Conservation (phyloP, 2,329 filamentous ascomycete species). For the Fusarium stilboides region DNA sequence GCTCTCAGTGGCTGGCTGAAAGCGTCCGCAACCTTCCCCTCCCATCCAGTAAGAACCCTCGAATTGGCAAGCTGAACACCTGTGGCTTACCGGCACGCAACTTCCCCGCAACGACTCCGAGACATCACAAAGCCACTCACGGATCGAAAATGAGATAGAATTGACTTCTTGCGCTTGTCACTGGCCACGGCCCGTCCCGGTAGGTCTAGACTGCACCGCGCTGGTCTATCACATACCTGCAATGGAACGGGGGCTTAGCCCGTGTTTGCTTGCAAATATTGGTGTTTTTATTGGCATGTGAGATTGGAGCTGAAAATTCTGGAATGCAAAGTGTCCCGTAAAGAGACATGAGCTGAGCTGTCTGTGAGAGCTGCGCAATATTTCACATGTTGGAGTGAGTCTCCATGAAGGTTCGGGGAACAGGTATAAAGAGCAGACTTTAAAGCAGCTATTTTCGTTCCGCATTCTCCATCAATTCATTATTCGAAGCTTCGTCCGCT, state of each 20-base stretch:
- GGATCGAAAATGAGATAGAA: neutral
- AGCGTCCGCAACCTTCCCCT: neutral
- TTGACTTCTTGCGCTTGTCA: neutral
- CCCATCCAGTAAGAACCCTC: neutral
- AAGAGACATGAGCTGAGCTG: neutral
- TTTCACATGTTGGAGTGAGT: neutral
- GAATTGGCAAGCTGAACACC: neutral
- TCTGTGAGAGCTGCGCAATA: neutral
- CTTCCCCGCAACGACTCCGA: neutral
- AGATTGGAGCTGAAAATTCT: neutral
- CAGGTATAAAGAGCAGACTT: neutral
- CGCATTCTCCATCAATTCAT: rapidly evolving
- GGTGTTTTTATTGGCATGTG: neutral
- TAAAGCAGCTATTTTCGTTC: too few relatives aligned
- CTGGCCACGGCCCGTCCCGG: constrained; percentile 7
- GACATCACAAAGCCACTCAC: neutral
- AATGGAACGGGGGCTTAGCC: neutral
- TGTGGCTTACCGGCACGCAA: neutral
- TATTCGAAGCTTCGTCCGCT: neutral
- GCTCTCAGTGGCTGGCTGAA: constrained; percentile 3
- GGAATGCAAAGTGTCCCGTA: neutral
- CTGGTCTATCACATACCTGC: neutral
- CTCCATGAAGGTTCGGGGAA: too few relatives aligned
- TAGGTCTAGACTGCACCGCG: neutral
- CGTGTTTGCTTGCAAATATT: neutral